Conservation (phyloP, 129 eudicot genomes). For the Artemisia tridentata region DNA sequence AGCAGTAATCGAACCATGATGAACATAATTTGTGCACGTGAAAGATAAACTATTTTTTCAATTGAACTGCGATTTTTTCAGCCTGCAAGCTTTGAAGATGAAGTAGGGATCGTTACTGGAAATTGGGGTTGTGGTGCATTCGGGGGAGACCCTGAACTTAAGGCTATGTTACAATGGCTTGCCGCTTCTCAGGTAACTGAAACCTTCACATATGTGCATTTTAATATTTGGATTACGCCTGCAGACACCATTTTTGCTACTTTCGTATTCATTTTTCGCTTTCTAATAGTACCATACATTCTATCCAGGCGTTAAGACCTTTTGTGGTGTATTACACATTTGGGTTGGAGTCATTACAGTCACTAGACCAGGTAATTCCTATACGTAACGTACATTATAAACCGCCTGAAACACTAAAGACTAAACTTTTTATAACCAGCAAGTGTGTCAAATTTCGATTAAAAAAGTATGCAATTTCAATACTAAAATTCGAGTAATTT, state of each 20-base stretch:
- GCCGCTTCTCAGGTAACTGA: slow-evolving; percentile 82
- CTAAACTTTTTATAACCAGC: no score
- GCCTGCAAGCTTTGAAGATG: slow-evolving; percentile 25
- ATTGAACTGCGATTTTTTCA: slow-evolving; percentile 11
- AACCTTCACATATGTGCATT: no score
- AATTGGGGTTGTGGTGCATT: slow-evolving; percentile 99
- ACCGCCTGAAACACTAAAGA: no score
- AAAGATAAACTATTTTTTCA: not conserved
- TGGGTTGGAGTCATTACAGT: slow-evolving; percentile 51
- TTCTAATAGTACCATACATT: no score
- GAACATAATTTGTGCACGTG: not conserved
- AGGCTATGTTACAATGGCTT: slow-evolving; percentile 80
- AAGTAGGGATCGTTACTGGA: slow-evolving; percentile 74
- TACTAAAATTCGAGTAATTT: no score
- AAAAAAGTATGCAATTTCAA: no score
- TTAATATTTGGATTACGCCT: no score
- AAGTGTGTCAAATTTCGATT: no score
- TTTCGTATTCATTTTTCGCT: no score
- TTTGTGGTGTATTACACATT: slow-evolving; percentile 32
- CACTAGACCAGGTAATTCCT: slow-evolving; percentile 21
- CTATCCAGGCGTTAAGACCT: no score
- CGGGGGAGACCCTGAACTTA: slow-evolving; percentile 95
- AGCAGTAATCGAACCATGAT: not conserved
- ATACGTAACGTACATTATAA: no score
- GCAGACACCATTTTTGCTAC: no score